These are phyloP conservation scores for Austroboletus novae-zelandiae DNA, from an alignment of 1,284 basidiomycete species.

Conservation along the genomic window DNA sequence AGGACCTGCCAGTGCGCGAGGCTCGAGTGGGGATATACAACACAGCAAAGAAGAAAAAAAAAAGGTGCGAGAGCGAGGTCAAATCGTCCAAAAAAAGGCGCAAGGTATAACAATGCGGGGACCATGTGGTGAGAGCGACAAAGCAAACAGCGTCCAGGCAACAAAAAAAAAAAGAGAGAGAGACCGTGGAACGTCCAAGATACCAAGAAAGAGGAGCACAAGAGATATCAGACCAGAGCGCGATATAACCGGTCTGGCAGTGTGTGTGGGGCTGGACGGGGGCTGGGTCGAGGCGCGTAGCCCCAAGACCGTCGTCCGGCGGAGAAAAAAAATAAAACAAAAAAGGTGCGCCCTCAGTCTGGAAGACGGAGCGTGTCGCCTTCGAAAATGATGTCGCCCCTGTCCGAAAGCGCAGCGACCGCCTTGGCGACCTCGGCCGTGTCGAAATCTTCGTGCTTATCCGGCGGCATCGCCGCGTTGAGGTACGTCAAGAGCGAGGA, in stretches of 20 bases:
- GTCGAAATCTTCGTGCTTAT: slow-evolving; percentile 78
- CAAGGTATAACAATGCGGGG: slow-evolving; percentile 16
- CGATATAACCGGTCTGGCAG: neutral
- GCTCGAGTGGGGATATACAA: slow-evolving; percentile 3
- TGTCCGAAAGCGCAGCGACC: slow-evolving; percentile 51
- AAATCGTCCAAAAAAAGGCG: slow-evolving; percentile 21
- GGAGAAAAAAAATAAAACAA: no score
- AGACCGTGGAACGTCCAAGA: slow-evolving; percentile 25
- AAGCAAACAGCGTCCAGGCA: slow-evolving; percentile 10
- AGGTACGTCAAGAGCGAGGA: slow-evolving; percentile 65
- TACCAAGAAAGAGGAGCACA: slow-evolving; percentile 16
- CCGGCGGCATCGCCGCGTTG: slow-evolving; percentile 68
- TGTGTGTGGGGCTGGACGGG: neutral
- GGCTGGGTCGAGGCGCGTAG: no score
- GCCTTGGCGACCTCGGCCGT: slow-evolving; percentile 64
- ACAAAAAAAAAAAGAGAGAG: no score
- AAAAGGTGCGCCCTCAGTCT: slow-evolving; percentile 11
- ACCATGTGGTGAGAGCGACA: neutral
- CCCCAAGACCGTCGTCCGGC: no score
- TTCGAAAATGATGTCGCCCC: slow-evolving; percentile 52
- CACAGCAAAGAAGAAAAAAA: slow-evolving; percentile 16
- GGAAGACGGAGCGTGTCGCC: slow-evolving; percentile 54
- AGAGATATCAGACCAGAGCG: neutral
- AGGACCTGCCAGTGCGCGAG: neutral
- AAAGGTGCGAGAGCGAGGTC: slow-evolving; percentile 8